Conservation (phyloP, 1,139 yeast genomes). For the Protomyces lactucae-debilis region DNA sequence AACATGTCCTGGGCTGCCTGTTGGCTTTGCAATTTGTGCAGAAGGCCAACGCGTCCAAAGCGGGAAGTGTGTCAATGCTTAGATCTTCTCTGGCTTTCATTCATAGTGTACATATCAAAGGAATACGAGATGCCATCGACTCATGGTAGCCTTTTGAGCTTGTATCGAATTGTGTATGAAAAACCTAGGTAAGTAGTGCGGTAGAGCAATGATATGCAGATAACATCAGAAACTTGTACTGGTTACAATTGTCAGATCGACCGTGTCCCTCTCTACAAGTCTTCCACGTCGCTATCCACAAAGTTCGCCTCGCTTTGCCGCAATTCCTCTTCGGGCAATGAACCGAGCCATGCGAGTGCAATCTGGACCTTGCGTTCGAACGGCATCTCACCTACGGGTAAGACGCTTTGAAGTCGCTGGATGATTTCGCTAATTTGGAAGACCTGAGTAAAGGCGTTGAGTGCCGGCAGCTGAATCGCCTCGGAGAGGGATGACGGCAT, state of each 20-base stretch:
- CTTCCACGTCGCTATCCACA: neutral
- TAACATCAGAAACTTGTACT: too few species aligned
- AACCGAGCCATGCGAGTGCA: neutral
- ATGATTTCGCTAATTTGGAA: neutral
- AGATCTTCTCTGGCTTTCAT: neutral
- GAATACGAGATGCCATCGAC: too few species aligned
- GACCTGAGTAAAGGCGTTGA: neutral
- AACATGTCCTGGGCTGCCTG: neutral
- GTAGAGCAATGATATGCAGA: too few species aligned
- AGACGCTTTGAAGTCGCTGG: neutral
- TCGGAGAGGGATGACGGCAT: neutral
- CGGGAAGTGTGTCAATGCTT: neutral
- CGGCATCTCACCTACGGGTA: neutral
- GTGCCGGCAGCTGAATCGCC: neutral
- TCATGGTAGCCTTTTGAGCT: too few species aligned
- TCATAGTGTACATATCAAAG: too few species aligned
- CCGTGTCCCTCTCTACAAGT: too few species aligned
- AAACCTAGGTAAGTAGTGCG: too few species aligned
- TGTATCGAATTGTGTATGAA: too few species aligned
- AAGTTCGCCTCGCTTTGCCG: neutral
- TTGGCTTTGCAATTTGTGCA: neutral
- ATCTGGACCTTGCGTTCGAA: neutral
- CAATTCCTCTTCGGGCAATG: neutral
- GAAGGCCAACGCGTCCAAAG: neutral
- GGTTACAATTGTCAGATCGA: too few species aligned